Base-by-base conservation (phyloP, 75 land plant genomes). In the Pinus albicaulis region DNA sequence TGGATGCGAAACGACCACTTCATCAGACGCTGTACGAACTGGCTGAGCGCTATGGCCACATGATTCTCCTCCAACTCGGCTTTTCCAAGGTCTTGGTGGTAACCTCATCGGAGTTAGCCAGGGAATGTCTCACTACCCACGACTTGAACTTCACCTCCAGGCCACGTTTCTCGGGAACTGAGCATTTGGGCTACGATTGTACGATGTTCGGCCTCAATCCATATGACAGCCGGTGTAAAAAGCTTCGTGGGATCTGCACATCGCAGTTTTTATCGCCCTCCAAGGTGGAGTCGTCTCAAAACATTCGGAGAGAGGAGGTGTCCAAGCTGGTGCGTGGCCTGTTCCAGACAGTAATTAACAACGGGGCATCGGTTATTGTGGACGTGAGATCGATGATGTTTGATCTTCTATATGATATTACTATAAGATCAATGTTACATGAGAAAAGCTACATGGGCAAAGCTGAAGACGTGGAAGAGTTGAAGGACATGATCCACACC, bases 191-290 rank as follows among this genome's bases (percentile, higher is more conserved):
- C 0, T 28, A 28, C 28, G 28, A 28, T 28, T 28, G 28, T 1
- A 28, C 28, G 24, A 65, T 73, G 14, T 57, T 85, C 34, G 83
- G 80, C 2, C 81, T 81, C 31, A 75, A 76, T 22, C 73, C 86
- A 3, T 83, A 78, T 48, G 76, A 84, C 28, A 80, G 82, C 22
- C 71, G 76, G 79, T 82, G 83, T 83, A 76, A 80, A 24, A 65
- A 72, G 55, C 34, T 84, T 59, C 74, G 83, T 2, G 76, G 79
- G 76, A 64, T 87, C 62, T 75, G 68, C 73, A 60, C 77, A 26
- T 36, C 0, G 31, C 31, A 31, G 31, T 0, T 31, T 31, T 31
- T 31, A 31, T 31, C 31, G 2, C 1, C 31, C 0, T 31, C 63
- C 68, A 10, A 2, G 31, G 31, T 31, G 31, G 31, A 31, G 31